Evolutionary conservation across 1,139 yeast genomes (phyloP), one percentile per base, ranked within the genome.

Genomic region (Kluyveromyces marxianus): DNA sequence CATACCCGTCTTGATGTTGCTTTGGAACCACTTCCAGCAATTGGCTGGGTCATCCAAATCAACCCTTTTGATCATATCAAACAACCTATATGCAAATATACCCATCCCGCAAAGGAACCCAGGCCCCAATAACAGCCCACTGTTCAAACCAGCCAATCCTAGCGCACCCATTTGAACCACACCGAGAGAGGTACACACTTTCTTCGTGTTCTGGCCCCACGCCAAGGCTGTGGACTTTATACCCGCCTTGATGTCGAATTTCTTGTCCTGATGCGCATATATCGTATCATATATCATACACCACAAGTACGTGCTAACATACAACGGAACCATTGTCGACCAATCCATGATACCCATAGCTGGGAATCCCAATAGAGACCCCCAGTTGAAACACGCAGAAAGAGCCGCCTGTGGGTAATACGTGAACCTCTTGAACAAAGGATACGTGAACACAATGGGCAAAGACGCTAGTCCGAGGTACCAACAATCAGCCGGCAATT

Each of bases 211-310:
- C 25, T 76, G 77, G 3, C 94, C 95, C 97, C 98, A 92, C 4
- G 83, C 88, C 56, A 92, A 74, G 3, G 98, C 98, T 0, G 97
- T 88, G 2, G 96, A 87, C 65, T 90, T 89, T 54, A 94, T 84
- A 5, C 97, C 97, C 0, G 96, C 97, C 46, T 75, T 70, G 45
- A 84, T 69, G 65, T 94, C 99, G 59, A 83, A 94, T 49, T 67
- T 69, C 68, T 94, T 94, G 66, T 94, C 98, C 69, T 94, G 99
- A 64, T 94, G 99, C 1, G 98, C 98, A 64, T 94, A 94, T 37
- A 94, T 80, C 2, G 97, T 87, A 65, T 94, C 99, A 65, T 94
- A 94, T 44, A 84, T 81, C 87, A 94, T 84, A 54, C 96, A 83
- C 98, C 98, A 94, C 47, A 83, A 72, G 62, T 83, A 85, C 41